Evolutionary conservation across 2,329 filamentous ascomycete species (phyloP).

Genomic region (Plenodomus biglobosus): DNA sequence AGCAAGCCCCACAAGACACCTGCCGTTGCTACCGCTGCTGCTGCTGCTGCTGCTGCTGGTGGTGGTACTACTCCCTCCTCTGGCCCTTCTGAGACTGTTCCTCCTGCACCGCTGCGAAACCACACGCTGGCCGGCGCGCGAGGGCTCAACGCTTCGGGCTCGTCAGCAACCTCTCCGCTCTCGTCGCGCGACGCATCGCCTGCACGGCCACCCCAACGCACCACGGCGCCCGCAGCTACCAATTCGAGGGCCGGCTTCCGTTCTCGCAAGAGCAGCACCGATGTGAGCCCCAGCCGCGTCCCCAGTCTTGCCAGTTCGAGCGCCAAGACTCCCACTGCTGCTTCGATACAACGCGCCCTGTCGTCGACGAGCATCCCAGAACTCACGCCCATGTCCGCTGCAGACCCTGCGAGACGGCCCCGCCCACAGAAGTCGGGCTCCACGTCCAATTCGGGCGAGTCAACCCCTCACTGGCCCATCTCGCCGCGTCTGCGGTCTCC

Average conservation of each 20-base stretch:
- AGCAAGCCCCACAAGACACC: constrained; percentile 12
- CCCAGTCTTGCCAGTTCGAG: constrained; percentile 37
- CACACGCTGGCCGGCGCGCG: constrained; percentile 31
- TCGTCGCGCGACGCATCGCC: constrained; percentile 54
- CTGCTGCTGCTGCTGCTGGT: constrained; percentile 9
- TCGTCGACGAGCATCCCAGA: constrained; percentile 69
- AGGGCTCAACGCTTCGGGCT: constrained; percentile 34
- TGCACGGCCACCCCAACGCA: constrained; percentile 39
- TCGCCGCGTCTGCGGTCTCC: constrained; percentile 78
- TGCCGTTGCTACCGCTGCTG: constrained; percentile 2
- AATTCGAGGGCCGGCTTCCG: constrained; percentile 33
- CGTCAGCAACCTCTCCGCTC: constrained; percentile 47
- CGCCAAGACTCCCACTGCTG: constrained; percentile 59
- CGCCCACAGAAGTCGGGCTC: constrained; percentile 66
- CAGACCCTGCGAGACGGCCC: constrained; percentile 64
- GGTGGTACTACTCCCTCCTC: constrained; percentile 1
- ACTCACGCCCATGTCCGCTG: constrained; percentile 59
- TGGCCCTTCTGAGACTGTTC: constrained; percentile 14
- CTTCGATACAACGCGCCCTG: constrained; percentile 66
- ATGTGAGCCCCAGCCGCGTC: constrained; percentile 46
- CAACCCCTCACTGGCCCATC: constrained; percentile 70
- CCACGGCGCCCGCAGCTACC: constrained; percentile 19
- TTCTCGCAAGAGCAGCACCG: constrained; percentile 51
- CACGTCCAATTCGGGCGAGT: constrained; percentile 47
- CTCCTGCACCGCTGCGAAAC: constrained; percentile 24